phyloP scores from a whole-genome alignment of 805 yeast species.

The Myxozyma vanderwaltii region DNA sequence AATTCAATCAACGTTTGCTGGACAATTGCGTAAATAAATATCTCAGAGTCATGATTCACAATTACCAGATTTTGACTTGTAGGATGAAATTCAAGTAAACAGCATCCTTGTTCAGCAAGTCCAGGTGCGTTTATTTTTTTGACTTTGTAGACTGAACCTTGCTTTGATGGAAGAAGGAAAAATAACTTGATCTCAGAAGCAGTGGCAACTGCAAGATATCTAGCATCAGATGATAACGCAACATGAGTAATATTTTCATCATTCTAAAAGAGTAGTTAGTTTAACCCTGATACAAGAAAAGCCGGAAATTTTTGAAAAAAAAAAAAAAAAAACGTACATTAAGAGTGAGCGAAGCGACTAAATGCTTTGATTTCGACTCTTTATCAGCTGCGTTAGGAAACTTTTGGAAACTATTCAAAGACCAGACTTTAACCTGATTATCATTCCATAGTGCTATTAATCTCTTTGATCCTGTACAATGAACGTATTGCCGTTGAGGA shows the following conservation, averaged over 20 bases:
- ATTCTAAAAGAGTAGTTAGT: constrained; percentile 55
- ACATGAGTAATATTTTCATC: constrained; percentile 79
- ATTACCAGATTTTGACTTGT: constrained; percentile 50
- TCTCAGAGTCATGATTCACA: constrained; percentile 63
- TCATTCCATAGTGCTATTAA: constrained; percentile 78
- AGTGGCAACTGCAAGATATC: constrained; percentile 71
- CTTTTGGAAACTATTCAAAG: constrained; percentile 29
- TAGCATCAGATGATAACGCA: constrained; percentile 64
- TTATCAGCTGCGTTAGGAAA: constrained; percentile 1
- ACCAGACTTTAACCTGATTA: constrained; percentile 81
- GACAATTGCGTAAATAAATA: constrained; percentile 48
- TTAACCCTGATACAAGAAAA: too few relatives aligned
- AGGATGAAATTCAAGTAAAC: constrained; percentile 50
- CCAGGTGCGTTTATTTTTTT: constrained; percentile 53
- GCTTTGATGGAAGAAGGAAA: constrained; percentile 50
- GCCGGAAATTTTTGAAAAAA: neutral
- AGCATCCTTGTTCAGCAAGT: constrained; percentile 54
- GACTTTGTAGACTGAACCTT: constrained; percentile 49
- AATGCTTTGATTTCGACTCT: constrained; percentile 49
- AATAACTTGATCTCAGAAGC: constrained; percentile 69
- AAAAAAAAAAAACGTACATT: neutral
- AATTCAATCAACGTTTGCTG: constrained; percentile 2
- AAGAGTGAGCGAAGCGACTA: constrained; percentile 56
- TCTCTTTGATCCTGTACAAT: constrained; percentile 51
- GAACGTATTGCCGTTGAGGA: constrained; percentile 60